Conservation (phyloP, 2,329 filamentous ascomycete genomes). For the Xylaria sp. region DNA sequence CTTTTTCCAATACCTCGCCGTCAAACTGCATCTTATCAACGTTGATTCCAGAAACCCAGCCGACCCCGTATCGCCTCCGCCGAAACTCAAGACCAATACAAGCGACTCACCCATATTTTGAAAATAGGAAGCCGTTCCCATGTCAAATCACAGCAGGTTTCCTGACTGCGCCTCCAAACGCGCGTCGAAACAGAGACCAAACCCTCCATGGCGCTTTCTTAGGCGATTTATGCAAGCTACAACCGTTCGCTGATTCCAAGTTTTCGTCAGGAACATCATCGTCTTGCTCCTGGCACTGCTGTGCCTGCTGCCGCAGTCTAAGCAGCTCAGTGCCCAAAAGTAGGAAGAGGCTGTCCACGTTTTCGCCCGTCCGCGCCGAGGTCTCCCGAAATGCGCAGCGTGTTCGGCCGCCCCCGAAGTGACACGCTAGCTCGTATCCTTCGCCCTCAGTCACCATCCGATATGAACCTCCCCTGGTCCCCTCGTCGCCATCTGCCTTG, state of each 20-base stretch:
- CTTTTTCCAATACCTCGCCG: neutral
- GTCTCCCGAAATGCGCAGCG: slow-evolving; percentile 49
- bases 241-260: slow-evolving; percentile 2
- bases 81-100: neutral
- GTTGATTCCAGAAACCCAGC: neutral
- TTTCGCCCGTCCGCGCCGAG: slow-evolving; percentile 51
- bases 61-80: neutral
- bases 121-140: neutral
- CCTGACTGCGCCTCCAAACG: slow-evolving; percentile 21
- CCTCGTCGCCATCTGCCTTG: slow-evolving; percentile 49
- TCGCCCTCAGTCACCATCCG: slow-evolving; percentile 49
- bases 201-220: slow-evolving; percentile 39
- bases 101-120: neutral
- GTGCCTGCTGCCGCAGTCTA: slow-evolving; percentile 42
- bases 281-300: slow-evolving; percentile 41
- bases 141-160: slow-evolving; percentile 27
- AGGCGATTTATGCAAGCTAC: slow-evolving; percentile 8
- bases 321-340: slow-evolving; percentile 50
- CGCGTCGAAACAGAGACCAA: slow-evolving; percentile 40
- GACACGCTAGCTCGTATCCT: slow-evolving; percentile 45
- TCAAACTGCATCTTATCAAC: neutral
- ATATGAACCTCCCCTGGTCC: slow-evolving; percentile 36
- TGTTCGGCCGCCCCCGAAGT: slow-evolving; percentile 30
- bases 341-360: slow-evolving; percentile 50
- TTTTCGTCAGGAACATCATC: slow-evolving; percentile 22